Evolutionary conservation across 352 stramenopile species (phyloP).

Genomic region (Elongisporangium prolatum): DNA sequence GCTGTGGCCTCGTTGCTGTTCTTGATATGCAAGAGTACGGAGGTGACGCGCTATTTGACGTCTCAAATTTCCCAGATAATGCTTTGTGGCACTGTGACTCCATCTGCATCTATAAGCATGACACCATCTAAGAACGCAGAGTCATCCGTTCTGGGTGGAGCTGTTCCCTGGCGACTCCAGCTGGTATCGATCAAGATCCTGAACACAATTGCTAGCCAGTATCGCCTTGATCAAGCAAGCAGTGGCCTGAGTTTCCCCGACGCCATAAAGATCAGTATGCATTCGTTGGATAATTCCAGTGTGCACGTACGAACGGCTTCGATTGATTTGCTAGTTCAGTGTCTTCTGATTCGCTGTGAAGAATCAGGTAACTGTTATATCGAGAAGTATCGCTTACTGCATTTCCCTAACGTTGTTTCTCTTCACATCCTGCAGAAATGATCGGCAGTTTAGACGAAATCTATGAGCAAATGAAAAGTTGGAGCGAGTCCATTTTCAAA

Average conservation of each 20-base stretch:
- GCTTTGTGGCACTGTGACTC: constrained; percentile 1
- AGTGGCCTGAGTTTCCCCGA: constrained; percentile 57
- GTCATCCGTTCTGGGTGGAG: not conserved
- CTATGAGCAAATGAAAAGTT: constrained; percentile 72
- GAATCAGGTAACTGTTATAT: constrained; percentile 48
- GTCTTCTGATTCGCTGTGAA: constrained; percentile 68
- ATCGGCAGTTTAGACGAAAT: constrained; percentile 49
- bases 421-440: constrained; percentile 30
- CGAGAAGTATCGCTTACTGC: not conserved
- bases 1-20: constrained; percentile 70
- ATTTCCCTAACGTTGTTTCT: not conserved
- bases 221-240: constrained; percentile 52
- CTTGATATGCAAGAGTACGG: constrained; percentile 75
- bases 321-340: constrained; percentile 70
- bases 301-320: constrained; percentile 66
- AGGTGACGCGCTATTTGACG: constrained; percentile 60
- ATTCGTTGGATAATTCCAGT: constrained; percentile 65
- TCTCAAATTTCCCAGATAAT: constrained; percentile 49
- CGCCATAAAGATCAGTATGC: constrained; percentile 59
- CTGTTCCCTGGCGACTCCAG: constrained; percentile 57
- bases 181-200: constrained; percentile 77
- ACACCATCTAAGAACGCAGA: constrained; percentile 18
- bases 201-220: constrained; percentile 73
- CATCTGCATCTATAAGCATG: constrained; percentile 9
- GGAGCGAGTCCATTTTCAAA: constrained; percentile 68